Evolutionary conservation across 805 yeast species (phyloP).

Genomic region (Myxozyma monticola): DNA sequence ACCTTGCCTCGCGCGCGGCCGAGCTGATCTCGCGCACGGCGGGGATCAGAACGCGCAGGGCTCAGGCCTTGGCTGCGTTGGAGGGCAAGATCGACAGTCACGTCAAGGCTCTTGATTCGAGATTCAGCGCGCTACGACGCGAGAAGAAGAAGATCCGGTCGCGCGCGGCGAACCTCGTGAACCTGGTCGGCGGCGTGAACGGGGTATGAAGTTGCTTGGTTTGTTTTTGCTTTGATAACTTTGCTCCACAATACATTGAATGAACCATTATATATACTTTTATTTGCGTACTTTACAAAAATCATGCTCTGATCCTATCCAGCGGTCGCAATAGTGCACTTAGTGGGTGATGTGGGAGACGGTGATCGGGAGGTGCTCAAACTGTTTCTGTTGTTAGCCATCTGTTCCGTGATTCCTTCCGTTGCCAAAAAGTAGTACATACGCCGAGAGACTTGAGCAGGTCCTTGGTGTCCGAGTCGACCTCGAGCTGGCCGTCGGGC

Average conservation of each 20-base stretch:
- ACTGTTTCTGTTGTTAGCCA: conserved; percentile 18
- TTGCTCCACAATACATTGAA: not conserved
- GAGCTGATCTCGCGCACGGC: conserved; percentile 8
- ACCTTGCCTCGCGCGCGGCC: conserved; percentile 9
- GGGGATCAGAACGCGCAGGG: conserved; percentile 9
- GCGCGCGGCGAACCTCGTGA: conserved; percentile 4
- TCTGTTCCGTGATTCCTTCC: conserved; percentile 36
- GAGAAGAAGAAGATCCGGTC: conserved; percentile 15
- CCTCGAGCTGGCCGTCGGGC: conserved; percentile 94
- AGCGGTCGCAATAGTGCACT: conserved; percentile 36
- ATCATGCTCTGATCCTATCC: not conserved
- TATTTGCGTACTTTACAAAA: conserved; percentile 24
- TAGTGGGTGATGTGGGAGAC: conserved; percentile 77
- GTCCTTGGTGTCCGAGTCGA: conserved; percentile 95
- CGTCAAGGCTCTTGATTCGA: not conserved
- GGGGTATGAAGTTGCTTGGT: not conserved
- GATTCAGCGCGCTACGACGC: not conserved
- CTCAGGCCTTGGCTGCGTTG: conserved; percentile 11
- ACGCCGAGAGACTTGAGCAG: conserved; percentile 92
- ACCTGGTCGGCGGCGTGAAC: not conserved
- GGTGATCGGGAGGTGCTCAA: conserved; percentile 68
- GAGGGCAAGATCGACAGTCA: conserved; percentile 16
- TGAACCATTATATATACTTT: conserved; percentile 12
- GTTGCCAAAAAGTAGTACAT: conserved; percentile 47
- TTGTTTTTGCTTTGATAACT: not conserved